phyloP scores from a whole-genome alignment of 2,329 filamentous ascomycete genomes.

The Aspergillus tamarii region DNA sequence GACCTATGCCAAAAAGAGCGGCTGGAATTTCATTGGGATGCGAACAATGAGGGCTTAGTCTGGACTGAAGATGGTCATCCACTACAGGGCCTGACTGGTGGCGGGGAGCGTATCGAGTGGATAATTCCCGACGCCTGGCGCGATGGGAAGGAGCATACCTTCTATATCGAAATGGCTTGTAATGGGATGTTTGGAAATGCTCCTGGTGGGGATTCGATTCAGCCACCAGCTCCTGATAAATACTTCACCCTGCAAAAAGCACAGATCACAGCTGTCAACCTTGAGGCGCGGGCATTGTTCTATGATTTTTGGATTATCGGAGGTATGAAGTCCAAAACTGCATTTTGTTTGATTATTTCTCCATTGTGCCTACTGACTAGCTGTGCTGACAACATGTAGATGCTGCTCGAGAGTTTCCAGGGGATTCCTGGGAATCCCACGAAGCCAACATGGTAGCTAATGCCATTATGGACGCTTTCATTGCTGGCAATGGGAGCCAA shows the following conservation, averaged over 20 bases:
- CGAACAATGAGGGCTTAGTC: conserved; percentile 89
- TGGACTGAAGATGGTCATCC: conserved; percentile 91
- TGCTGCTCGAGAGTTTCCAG: conserved; percentile 86
- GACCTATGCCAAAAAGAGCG: conserved; percentile 74
- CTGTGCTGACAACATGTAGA: conserved; percentile 52
- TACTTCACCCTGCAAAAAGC: conserved; percentile 77
- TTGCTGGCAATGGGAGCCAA: conserved; percentile 71
- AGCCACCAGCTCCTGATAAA: conserved; percentile 83
- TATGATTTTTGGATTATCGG: conserved; percentile 96
- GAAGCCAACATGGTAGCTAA: conserved; percentile 82
- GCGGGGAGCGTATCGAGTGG: conserved; percentile 88
- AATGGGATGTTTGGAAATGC: conserved; percentile 98
- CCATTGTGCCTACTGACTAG: background rate
- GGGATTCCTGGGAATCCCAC: conserved; percentile 86
- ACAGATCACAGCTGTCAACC: conserved; percentile 86
- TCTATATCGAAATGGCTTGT: conserved; percentile 98
- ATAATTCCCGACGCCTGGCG: conserved; percentile 79
- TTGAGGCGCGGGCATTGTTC: conserved; percentile 78
- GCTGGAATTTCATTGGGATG: conserved; percentile 96
- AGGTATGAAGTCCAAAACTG: conserved; percentile 32
- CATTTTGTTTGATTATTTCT: background rate
- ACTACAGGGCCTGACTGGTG: conserved; percentile 87
- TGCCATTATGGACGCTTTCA: conserved; percentile 86
- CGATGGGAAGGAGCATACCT: conserved; percentile 81
- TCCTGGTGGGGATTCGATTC: conserved; percentile 79